Evolutionary conservation across 2,329 filamentous ascomycete species (phyloP).

Genomic region (Colletotrichum coccodes): DNA sequence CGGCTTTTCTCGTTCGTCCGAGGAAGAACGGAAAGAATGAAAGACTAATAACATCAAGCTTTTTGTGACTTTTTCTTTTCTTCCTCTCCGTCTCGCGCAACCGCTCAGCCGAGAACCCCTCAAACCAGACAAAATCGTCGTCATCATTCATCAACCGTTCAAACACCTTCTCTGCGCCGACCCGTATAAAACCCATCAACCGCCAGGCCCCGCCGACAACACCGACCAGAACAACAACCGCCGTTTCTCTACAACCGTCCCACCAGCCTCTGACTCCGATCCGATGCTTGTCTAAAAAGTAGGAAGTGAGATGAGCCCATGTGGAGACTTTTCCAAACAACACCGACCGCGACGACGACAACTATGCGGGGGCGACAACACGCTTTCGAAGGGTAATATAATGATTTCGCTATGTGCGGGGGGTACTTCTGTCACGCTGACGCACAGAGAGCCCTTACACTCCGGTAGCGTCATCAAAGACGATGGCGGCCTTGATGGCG

Average conservation of each 20-base stretch:
- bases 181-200: neutral
- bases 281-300: constrained; percentile 26
- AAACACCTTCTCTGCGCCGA: constrained; percentile 11
- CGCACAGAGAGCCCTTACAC: constrained; percentile 33
- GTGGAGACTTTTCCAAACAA: neutral
- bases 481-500: constrained; percentile 79
- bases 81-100: neutral
- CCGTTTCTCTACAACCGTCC: constrained; percentile 20
- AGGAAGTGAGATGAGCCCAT: constrained; percentile 29
- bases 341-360: constrained; percentile 1
- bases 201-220: neutral
- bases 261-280: constrained; percentile 21
- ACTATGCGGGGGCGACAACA: neutral
- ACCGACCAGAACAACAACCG: neutral
- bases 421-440: constrained; percentile 9
- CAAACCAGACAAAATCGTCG: neutral
- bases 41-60: neutral
- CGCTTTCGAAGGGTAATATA: neutral
- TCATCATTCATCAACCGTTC: neutral
- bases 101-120: neutral
- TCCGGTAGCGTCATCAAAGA: constrained; percentile 65
- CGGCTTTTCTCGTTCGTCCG: neutral
- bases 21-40: neutral
- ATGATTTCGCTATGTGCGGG: neutral
- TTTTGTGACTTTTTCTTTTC: neutral